Base-by-base conservation (phyloP, 768 basidiomycete genomes). In the Russula dissimulans region DNA sequence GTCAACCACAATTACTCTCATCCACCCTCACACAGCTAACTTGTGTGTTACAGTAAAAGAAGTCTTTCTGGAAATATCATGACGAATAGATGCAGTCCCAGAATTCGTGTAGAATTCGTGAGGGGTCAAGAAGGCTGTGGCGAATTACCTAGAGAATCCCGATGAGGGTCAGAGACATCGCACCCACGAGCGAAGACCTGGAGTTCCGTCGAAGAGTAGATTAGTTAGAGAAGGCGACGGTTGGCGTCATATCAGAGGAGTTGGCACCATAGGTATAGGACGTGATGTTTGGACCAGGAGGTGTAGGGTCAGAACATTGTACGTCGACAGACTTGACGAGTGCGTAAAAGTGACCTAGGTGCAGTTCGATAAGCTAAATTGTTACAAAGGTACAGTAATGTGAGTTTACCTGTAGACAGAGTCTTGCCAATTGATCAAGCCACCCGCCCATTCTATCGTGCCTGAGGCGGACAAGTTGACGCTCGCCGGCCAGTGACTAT, bases 401-500 rank as follows among this genome's bases (percentile, higher is more conserved):
- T 26, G 1, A 26, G 22, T 26, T 26, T 26, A 26, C 22, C 22
- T 26, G 22, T 1, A 26, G 22, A 26, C 22, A 26, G 22, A 26
- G 2, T 26, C 22, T 26, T 26, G 34, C 10, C 34, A 36, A 36
- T 36, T 10, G 10, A 36, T 7, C 34, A 36, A 36, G 10, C 14
- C 12, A 41, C 39, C 39, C 39, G 39, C 39, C 91, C 91, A 95
- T 57, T 80, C 66, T 38, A 95, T 73, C 8, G 87, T 91, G 29
- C 91, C 91, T 51, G 75, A 72, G 8, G 89, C 76, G 38, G 76
- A 78, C 9, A 77, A 68, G 42, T 76, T 58, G 67, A 89, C 84
- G 36, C 91, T 91, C 6, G 87, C 86, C n/a, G 90, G 86, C 90
- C 91, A 93, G 55, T 93, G 65, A 62, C 86, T 77, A 48, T 17